These are phyloP conservation scores for Chaetothyriales sp. DNA, from an alignment of 2,329 filamentous ascomycete genomes.

Conservation along the genomic window DNA sequence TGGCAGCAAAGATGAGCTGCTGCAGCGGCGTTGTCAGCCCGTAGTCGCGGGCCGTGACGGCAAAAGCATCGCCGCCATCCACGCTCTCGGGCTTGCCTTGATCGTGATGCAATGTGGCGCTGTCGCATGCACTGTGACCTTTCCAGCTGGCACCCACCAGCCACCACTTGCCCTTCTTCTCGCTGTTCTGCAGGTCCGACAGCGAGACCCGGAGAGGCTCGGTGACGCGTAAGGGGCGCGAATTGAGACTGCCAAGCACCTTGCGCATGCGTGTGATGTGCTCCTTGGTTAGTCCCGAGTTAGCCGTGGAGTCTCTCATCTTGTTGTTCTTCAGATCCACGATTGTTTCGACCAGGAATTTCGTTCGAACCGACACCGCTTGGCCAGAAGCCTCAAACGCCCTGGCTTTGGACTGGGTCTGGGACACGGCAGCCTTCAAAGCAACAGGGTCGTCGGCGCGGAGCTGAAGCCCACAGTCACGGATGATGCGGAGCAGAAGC, in stretches of 20 bases:
- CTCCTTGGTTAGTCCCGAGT: conserved; percentile 61
- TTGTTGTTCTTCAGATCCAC: conserved; percentile 90
- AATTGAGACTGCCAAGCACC: conserved; percentile 63
- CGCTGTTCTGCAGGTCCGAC: conserved; percentile 66
- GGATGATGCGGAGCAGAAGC: conserved; percentile 69
- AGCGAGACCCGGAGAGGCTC: conserved; percentile 74
- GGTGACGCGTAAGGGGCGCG: conserved; percentile 50
- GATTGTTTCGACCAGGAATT: conserved; percentile 96
- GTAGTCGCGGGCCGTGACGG: conserved; percentile 61
- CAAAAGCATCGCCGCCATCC: conserved; percentile 46
- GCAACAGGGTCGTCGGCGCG: conserved; percentile 78
- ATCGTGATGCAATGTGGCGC: conserved; percentile 19
- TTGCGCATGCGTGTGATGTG: conserved; percentile 85
- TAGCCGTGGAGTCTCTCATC: conserved; percentile 58
- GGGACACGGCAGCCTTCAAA: conserved; percentile 73
- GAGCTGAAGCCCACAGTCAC: conserved; percentile 65
- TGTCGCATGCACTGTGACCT: conserved; percentile 23
- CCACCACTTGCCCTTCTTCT: conserved; percentile 96
- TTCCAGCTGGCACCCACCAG: conserved; percentile 88
- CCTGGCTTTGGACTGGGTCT: conserved; percentile 59
- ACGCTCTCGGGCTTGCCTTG: conserved; percentile 32
- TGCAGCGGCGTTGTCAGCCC: conserved; percentile 79
- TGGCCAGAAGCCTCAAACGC: conserved; percentile 50
- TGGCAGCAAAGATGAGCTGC: conserved; percentile 80
- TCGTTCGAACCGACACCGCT: conserved; percentile 66